Conservation (phyloP, 2,329 filamentous ascomycete genomes). For the Aspergillus intermedius region DNA sequence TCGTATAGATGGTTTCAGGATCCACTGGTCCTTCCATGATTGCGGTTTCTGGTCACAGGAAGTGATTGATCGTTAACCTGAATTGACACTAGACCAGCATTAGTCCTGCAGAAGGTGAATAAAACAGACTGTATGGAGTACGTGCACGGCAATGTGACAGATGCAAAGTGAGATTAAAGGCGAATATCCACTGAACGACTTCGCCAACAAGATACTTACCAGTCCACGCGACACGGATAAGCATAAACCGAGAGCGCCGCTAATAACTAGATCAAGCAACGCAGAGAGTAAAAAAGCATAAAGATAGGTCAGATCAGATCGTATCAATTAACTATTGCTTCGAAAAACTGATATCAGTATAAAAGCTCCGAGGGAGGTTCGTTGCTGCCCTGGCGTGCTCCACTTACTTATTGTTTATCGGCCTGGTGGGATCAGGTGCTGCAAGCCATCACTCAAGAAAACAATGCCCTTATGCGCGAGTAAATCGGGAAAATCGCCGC, state of each 20-base stretch:
- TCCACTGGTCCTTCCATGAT: conserved; percentile 57
- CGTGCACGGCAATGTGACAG: neutral
- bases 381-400: conserved; percentile 1
- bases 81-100: neutral
- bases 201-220: neutral
- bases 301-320: neutral
- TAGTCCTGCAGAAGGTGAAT: neutral
- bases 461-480: no score
- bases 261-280: conserved; percentile 4
- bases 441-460: neutral
- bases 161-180: no score
- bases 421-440: neutral
- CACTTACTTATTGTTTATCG: conserved; percentile 11
- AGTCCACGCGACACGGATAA: neutral
- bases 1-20: conserved; percentile 87
- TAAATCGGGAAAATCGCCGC: no score
- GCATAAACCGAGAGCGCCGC: neutral
- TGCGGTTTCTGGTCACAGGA: conserved; percentile 2
- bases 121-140: neutral
- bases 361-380: neutral
- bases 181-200: no score
- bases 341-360: neutral
- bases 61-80: neutral
- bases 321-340: conserved; percentile 2
- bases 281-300: conserved; percentile 4